Evolutionary conservation across 768 basidiomycete genomes (phyloP).

Genomic region (Leccinum uliginosum): DNA sequence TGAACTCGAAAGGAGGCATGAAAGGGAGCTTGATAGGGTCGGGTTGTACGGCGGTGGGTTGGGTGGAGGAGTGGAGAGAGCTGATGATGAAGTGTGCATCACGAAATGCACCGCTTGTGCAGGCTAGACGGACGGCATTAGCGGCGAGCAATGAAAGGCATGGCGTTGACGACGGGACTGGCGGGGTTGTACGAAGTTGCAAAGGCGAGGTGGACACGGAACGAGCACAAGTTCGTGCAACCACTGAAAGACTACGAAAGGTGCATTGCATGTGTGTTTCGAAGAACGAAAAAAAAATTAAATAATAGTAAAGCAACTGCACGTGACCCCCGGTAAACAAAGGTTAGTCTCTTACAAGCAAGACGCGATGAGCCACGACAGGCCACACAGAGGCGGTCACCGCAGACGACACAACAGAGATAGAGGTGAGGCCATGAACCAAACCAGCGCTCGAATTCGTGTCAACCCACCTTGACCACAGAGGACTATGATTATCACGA

Average conservation of each 20-base stretch:
- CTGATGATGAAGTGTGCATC: slow-evolving; percentile 58
- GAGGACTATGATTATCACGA: slow-evolving; percentile 63
- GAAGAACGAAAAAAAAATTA: too few relatives aligned
- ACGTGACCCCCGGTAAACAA: slow-evolving; percentile 19
- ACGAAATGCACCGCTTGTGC: slow-evolving; percentile 38
- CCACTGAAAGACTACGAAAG: slow-evolving; percentile 37
- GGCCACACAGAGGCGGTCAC: slow-evolving; percentile 45
- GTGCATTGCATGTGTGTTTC: slow-evolving; percentile 70
- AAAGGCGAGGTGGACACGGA: slow-evolving; percentile 8
- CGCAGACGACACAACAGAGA: slow-evolving; percentile 41
- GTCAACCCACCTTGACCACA: slow-evolving; percentile 18
- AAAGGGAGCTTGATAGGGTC: slow-evolving; percentile 18
- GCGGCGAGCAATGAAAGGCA: slow-evolving; percentile 36
- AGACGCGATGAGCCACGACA: slow-evolving; percentile 56
- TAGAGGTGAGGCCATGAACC: slow-evolving; percentile 31
- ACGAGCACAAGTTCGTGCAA: background rate
- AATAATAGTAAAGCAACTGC: too few relatives aligned
- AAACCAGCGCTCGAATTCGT: background rate
- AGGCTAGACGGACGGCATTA: slow-evolving; percentile 46
- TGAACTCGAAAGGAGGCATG: slow-evolving; percentile 31
- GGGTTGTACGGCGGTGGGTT: background rate
- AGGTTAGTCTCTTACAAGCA: background rate
- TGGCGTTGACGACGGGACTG: too few relatives aligned
- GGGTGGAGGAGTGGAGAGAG: slow-evolving; percentile 44
- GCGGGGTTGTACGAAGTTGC: background rate